These are phyloP conservation scores for Aspergillus chevalieri DNA, from an alignment of 2,329 filamentous ascomycete genomes.

Conservation along the genomic window DNA sequence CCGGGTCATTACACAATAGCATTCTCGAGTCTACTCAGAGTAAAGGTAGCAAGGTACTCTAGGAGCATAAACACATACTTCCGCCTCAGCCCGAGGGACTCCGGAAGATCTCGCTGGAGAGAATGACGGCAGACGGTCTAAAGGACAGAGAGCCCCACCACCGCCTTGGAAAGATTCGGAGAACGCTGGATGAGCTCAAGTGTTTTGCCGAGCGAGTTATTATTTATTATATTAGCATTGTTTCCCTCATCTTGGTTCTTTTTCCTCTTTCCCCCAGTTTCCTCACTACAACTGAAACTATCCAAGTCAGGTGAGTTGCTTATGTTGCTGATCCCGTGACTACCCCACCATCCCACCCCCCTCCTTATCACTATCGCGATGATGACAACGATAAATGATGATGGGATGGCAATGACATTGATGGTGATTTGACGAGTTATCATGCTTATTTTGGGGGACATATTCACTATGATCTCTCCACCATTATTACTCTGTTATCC, in stretches of 20 bases:
- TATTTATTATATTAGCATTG: constrained; percentile 1
- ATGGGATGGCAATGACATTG: neutral
- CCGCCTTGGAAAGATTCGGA: constrained; percentile 35
- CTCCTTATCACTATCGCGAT: constrained; percentile 1
- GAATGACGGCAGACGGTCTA: constrained; percentile 19
- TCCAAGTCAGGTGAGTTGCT: neutral
- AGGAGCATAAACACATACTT: neutral
- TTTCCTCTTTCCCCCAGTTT: constrained; percentile 3
- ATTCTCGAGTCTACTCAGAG: neutral
- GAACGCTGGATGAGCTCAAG: constrained; percentile 14
- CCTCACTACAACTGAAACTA: constrained; percentile 1
- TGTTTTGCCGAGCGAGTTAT: constrained; percentile 19
- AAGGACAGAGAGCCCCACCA: constrained; percentile 27
- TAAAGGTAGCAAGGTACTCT: neutral
- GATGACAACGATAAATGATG: neutral
- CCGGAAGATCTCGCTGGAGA: constrained; percentile 34
- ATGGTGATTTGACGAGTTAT: neutral
- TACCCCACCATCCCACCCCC: constrained; percentile 14
- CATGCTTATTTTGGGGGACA: neutral
- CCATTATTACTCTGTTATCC: constrained; percentile 1
- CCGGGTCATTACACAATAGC: too few species aligned
- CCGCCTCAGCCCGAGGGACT: constrained; percentile 29
- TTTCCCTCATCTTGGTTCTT: constrained; percentile 4
- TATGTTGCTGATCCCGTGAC: neutral
- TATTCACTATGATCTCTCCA: neutral